Base-by-base conservation (phyloP, 495 filamentous ascomycete species). In the Daldinia bambusicola region DNA sequence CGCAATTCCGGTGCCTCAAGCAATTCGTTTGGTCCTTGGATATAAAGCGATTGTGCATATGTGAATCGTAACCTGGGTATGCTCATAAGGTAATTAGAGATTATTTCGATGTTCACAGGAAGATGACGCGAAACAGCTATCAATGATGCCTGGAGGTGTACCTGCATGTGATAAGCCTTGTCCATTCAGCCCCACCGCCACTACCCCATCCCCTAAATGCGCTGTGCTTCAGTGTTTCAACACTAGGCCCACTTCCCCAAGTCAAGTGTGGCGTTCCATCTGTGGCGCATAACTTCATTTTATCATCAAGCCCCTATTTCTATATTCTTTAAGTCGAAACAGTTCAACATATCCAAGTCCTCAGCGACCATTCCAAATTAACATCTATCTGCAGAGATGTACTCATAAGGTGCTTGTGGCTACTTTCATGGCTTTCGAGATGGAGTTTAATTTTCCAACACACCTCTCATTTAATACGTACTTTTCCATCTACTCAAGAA, bases 261-360 rank as follows among this genome's bases (percentile, higher is more conserved):
- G 18, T 18, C 16, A 16, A 38, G 2, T 56, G 53, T 56, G 53
- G 53, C 53, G 37, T 16, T 12, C 14, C 1, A 8, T 14, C 16
- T 56, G 53, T 56, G 53, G 53, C 53, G 53, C 30, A 56, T 31
- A 56, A 56, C 53, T 20, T 56, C 53, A 56, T 20, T 2, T 36
- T 32, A 22, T 56, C 31, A 37, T 16, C n/a, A 56, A 13, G 32
- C 14, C 9, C 32, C 32, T 18, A 36, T 36, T 36, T 37, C 31
- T 10, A 5, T 36, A 2, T 36, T 36, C 34, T 36, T 5, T 1
- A 36, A 36, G 34, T 36, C 9, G 34, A 10, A 36, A 36, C 9
- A 6, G 9, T 36, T 36, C 6, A 36, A 26, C 26, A 26, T 26
- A 26, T 26, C 26, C 26, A 26, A 26, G 26, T 26, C 1, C 26